These are phyloP conservation scores for Apophysomyces ossiformis DNA, from an alignment of 371 early-diverging fungal genomes.

Conservation along the genomic window DNA sequence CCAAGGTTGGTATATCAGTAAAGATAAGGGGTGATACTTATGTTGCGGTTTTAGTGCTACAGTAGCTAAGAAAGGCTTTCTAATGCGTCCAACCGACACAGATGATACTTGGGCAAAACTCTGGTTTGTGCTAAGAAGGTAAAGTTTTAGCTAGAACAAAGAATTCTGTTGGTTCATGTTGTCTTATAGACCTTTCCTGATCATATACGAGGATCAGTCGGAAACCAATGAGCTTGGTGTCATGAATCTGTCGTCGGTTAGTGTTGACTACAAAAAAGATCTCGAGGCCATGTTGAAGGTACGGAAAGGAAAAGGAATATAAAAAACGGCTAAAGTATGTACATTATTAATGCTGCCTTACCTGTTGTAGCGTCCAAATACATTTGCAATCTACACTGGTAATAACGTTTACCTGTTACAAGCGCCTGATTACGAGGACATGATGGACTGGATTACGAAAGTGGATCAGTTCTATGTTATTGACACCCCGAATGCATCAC, in stretches of 20 bases:
- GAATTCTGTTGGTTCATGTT: not conserved
- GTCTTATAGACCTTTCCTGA: constrained; percentile 71
- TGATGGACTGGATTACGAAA: constrained; percentile 78
- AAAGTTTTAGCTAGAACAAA: constrained; percentile 9
- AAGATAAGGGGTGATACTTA: no score
- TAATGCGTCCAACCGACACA: constrained; percentile 48
- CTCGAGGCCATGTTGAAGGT: constrained; percentile 52
- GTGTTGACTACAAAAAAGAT: constrained; percentile 68
- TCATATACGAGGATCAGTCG: constrained; percentile 66
- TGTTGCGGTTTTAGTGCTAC: constrained; percentile 41
- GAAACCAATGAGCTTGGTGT: constrained; percentile 73
- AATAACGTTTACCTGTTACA: constrained; percentile 77
- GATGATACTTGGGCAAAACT: constrained; percentile 37
- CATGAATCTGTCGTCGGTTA: constrained; percentile 70
- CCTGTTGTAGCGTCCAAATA: constrained; percentile 54
- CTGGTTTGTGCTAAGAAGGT: constrained; percentile 48
- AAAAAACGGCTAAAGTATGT: not conserved
- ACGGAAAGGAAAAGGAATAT: not conserved
- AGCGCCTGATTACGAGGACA: constrained; percentile 67
- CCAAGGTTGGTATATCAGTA: constrained; percentile 30
- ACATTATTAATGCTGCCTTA: not conserved
- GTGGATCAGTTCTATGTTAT: constrained; percentile 60
- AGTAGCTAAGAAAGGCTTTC: constrained; percentile 57
- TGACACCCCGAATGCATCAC: constrained; percentile 6
- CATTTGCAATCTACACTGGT: constrained; percentile 78